Evolutionary conservation across 352 stramenopile species (phyloP), one percentile per base, ranked within the genome.

Genomic region (Pythium phragmiticola): DNA sequence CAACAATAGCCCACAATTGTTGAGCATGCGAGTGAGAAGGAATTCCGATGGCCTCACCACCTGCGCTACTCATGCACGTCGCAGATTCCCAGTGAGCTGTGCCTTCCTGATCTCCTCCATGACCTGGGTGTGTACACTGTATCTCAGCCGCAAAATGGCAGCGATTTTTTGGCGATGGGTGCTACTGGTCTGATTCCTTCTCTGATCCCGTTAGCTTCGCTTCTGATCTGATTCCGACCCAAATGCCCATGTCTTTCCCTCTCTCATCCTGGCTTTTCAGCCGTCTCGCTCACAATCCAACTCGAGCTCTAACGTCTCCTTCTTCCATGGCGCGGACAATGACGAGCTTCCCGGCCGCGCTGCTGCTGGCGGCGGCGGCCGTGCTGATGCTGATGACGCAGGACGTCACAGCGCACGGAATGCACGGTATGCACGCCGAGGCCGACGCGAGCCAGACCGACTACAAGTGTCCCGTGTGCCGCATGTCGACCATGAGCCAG

Each of bases 401-500:
- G 26, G 5, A 7, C 28, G 60, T 81, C 9, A 66, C 69, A 8
- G 56, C 70, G 39, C 62, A 64, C 33, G 62, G 53, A 21, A 68
- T 63, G 62, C 62, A 64, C 33, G 62, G 53, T 21, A 68, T 63
- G 62, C 63, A 65, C 47, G 56, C 33, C 39, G 37, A 46, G 21
- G 57, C 48, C n/a, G 52, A 68, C 45, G 54, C 54, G 8, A 51
- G 47, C 39, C 60, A 50, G 50, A 66, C 37, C 33, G 62, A 57
- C 47, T 48, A 62, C 62, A 65, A 71, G 45, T 78, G 71, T 26
- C 68, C 71, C 57, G 62, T 69, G 9, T 78, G 71, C 54, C 65
- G 70, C 54, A 78, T 78, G 62, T 63, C 62, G 3, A 63, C 55
- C 26, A 36, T 69, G 21, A n/a, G 46, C 21, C 45, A 34, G 13